Base-by-base conservation (phyloP, 176 grass and related monocot species). In the Pontederia paniculata region DNA sequence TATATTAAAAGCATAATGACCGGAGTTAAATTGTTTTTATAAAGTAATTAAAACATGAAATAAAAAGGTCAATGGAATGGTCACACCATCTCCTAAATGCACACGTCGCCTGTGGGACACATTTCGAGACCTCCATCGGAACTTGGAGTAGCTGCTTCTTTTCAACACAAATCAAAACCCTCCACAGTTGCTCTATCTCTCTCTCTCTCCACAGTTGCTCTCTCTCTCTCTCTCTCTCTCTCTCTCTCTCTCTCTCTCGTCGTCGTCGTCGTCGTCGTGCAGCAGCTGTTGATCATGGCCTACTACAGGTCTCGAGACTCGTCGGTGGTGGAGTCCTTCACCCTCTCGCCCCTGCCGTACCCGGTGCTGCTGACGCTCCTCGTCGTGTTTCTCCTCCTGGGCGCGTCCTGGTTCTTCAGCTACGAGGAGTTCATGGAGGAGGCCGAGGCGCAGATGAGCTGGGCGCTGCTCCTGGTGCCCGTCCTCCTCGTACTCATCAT, bases 361-460 rank as follows among this genome's bases (percentile, higher is more conserved):
- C 68, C 68, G 25, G 68, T 70, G 15, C 68, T 70, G 22, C 55
- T 71, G 17, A 44, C 61, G 17, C 69, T 71, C 17, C 31, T 71
- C 1, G 58, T 70, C 21, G 45, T 70, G 44, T 21, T 70, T 21
- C 55, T 70, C 22, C 15, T 70, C 55, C 55, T 70, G 15, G 13
- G 68, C 44, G 8, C 49, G 10, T 70, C 68, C 12, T 70, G 55
- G 68, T 70, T 70, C 69, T 61, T 61, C 56, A 50, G 48, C 18
- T 71, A 44, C 68, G 93, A 90, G 60, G 77, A 80, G 37, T 88
- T 97, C 77, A 67, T 90, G 10, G 93, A 90, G 80, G 68, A 66
- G 10, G 74, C 74, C 10, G 19, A 77, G 78, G 80, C 87, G 81
- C 68, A 81, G 65, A 48, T 90, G 48, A 90, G 72, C 73, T 89